A percentile compares a stretch with the other conserved stretches of the same genome.
Conservation (phyloP, 1,284 basidiomycete species). For the Fomitopsis pinicola region DNA sequence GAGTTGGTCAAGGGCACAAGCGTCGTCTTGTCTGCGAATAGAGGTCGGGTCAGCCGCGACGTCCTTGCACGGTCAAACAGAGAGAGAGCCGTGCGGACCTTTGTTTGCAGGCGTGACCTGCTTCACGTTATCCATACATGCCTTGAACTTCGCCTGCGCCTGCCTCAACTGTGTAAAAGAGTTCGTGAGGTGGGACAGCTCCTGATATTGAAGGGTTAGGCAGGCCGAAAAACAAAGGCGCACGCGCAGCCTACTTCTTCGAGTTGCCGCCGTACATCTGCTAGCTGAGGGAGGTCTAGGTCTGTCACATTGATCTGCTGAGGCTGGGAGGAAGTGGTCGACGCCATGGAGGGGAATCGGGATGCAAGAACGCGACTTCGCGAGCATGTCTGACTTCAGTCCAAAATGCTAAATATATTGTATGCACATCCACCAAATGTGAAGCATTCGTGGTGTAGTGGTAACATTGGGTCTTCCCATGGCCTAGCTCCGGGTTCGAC, state of each 20-base stretch:
- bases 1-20: constrained; percentile 93
- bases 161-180: constrained; percentile 92
- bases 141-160: constrained; percentile 89
- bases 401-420: background rate
- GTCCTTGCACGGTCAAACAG: background rate
- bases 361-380: background rate
- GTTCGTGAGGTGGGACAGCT: constrained; percentile 87
- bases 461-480: constrained; percentile 41
- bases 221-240: constrained; percentile 1
- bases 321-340: constrained; percentile 24
- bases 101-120: constrained; percentile 75
- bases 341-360: constrained; percentile 13
- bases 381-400: background rate
- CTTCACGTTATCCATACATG: constrained; percentile 81
- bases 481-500: constrained; percentile 56
- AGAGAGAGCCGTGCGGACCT: constrained; percentile 42
- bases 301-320: constrained; percentile 79
- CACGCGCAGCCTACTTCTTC: constrained; percentile 60
- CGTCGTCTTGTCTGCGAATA: constrained; percentile 70
- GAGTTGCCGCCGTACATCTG: constrained; percentile 83
- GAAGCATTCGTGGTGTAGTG: constrained; percentile 29
- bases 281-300: constrained; percentile 77
- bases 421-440: background rate
- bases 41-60: constrained; percentile 25
- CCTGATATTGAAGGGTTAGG: constrained; percentile 44